Conservation (phyloP, 192 early-diverging fungal species). For the Coemansia biformis region DNA sequence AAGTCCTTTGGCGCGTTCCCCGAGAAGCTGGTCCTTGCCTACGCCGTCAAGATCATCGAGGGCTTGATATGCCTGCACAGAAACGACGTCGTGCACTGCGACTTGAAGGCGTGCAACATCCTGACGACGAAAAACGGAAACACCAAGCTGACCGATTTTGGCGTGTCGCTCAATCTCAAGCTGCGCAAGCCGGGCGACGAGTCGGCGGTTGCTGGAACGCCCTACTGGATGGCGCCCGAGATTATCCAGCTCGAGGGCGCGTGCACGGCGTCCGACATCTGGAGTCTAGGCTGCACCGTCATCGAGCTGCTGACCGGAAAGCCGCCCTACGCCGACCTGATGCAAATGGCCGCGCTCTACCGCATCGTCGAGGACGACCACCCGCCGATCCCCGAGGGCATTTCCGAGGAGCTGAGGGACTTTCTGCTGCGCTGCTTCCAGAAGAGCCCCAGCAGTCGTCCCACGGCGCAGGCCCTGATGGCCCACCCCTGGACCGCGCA, state of each 20-base stretch:
- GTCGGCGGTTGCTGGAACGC: conserved; percentile 77
- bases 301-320: conserved; percentile 90
- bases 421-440: conserved; percentile 84
- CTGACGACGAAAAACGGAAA: conserved; percentile 93
- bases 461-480: conserved; percentile 67
- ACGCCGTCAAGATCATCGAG: conserved; percentile 81
- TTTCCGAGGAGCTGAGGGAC: conserved; percentile 71
- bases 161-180: conserved; percentile 85
- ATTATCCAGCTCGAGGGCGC: conserved; percentile 89
- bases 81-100: conserved; percentile 87
- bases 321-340: conserved; percentile 81
- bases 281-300: conserved; percentile 91
- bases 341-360: conserved; percentile 88
- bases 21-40: conserved; percentile 80
- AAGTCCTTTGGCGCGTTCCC: conserved; percentile 88
- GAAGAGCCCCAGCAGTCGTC: conserved; percentile 69
- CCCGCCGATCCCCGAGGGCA: conserved; percentile 76
- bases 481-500: conserved; percentile 69
- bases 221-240: conserved; percentile 87
- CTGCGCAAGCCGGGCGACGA: conserved; percentile 59
- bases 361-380: conserved; percentile 89
- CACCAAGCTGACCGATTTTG: conserved; percentile 95
- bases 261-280: conserved; percentile 86
- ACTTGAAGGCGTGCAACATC: conserved; percentile 95
- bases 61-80: conserved; percentile 88